phyloP scores from a whole-genome alignment of 345 rosid genomes.

The Orychophragmus violaceus region DNA sequence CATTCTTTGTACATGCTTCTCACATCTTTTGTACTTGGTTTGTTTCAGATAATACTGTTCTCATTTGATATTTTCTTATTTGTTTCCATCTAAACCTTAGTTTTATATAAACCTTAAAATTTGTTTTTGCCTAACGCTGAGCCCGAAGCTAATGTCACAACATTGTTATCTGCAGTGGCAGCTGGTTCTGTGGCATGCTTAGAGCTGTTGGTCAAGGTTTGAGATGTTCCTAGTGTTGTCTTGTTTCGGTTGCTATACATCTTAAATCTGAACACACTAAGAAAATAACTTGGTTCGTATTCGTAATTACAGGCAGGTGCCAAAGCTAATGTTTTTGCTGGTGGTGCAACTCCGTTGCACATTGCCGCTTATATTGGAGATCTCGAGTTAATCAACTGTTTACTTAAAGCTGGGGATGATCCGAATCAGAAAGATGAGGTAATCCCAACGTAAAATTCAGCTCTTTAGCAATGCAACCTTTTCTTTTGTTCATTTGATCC shows the following conservation, averaged over 20 bases:
- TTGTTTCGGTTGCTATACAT: neutral
- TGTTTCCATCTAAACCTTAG: neutral
- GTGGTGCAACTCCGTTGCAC: slow-evolving; percentile 90
- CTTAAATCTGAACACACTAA: neutral
- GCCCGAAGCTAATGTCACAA: slow-evolving; percentile 77
- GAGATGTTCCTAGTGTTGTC: slow-evolving; percentile 5
- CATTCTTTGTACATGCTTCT: too few relatives aligned
- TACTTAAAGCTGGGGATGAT: slow-evolving; percentile 79
- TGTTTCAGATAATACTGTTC: too few relatives aligned
- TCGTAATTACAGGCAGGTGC: slow-evolving; percentile 60
- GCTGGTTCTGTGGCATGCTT: slow-evolving; percentile 73
- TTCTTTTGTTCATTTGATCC: neutral
- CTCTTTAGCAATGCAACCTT: too few relatives aligned
- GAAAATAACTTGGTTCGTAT: neutral
- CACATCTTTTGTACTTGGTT: too few relatives aligned
- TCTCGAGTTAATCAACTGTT: slow-evolving; percentile 55
- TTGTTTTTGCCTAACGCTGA: slow-evolving; percentile 54
- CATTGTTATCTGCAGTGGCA: slow-evolving; percentile 83
- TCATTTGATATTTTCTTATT: too few relatives aligned
- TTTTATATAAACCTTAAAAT: neutral
- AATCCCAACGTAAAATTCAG: neutral
- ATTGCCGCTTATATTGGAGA: slow-evolving; percentile 76
- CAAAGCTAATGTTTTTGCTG: slow-evolving; percentile 61
- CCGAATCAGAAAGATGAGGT: slow-evolving; percentile 73
- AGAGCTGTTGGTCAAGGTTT: slow-evolving; percentile 73